A percentile compares a stretch with the other conserved stretches of the same genome.
These are phyloP conservation scores for Trichosanthes truncata DNA, from an alignment of 306 rosid species.

Conservation along the genomic window DNA sequence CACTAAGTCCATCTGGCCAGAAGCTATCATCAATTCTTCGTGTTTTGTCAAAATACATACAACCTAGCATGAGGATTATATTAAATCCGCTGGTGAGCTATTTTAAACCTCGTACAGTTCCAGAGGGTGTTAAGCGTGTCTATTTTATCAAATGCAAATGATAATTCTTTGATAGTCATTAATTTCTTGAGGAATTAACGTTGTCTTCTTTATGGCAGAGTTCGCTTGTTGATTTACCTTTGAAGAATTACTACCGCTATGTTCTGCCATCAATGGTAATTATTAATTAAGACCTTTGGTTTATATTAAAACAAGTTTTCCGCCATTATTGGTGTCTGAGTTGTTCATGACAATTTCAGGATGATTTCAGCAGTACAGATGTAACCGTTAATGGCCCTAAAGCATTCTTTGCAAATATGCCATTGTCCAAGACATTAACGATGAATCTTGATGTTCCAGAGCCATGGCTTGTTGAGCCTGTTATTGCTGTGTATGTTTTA, in stretches of 20 bases:
- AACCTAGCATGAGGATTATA: conserved; percentile 95
- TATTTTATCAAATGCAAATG: background rate
- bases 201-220: conserved; percentile 54
- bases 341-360: conserved; percentile 48
- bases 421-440: conserved; percentile 89
- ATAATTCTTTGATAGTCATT: background rate
- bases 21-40: conserved; percentile 81
- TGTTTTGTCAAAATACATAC: conserved; percentile 63
- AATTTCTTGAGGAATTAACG: conserved; percentile 11
- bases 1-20: conserved; percentile 87
- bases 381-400: conserved; percentile 77
- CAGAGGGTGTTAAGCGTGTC: background rate
- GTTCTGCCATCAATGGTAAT: conserved; percentile 83
- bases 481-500: conserved; percentile 66
- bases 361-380: conserved; percentile 75
- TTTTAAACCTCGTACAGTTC: background rate
- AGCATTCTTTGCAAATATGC: conserved; percentile 97
- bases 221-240: conserved; percentile 95
- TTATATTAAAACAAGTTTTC: background rate
- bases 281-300: conserved; percentile 30
- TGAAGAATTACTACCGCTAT: conserved; percentile 95
- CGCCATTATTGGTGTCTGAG: conserved; percentile 25
- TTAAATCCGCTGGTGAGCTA: conserved; percentile 86
- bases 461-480: conserved; percentile 99
- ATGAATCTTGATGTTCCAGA: conserved; percentile 99